These are phyloP conservation scores for Apophysomyces variabilis DNA, from an alignment of 371 early-diverging fungal genomes.

Conservation along the genomic window DNA sequence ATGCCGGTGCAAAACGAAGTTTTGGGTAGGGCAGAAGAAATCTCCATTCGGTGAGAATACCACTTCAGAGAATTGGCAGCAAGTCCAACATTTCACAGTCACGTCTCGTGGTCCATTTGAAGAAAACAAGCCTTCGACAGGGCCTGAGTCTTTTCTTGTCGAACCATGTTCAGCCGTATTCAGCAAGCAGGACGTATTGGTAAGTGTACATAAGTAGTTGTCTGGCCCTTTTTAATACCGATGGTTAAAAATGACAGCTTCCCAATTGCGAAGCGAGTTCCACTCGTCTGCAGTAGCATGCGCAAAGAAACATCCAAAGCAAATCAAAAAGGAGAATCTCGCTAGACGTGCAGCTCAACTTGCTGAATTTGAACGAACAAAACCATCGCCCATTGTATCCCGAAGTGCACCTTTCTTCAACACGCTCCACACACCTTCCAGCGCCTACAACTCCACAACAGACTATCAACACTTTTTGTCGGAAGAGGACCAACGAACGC, in stretches of 20 bases:
- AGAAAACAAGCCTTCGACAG: conserved; percentile 13
- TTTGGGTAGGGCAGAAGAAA: no score
- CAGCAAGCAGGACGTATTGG: conserved; percentile 22
- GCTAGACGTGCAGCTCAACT: conserved; percentile 45
- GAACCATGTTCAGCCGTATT: conserved; percentile 29
- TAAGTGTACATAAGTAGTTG: neutral
- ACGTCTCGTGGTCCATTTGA: neutral
- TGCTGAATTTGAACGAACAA: conserved; percentile 49
- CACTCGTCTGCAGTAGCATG: conserved; percentile 41
- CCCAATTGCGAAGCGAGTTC: conserved; percentile 32
- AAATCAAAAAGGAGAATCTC: conserved; percentile 56
- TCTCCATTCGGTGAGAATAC: no score
- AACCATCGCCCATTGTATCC: conserved; percentile 52
- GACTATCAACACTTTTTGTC: conserved; percentile 60
- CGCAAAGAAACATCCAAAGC: conserved; percentile 57
- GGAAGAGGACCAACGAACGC: conserved; percentile 50
- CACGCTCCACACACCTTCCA: conserved; percentile 48
- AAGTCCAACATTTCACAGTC: neutral
- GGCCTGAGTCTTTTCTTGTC: conserved; percentile 1
- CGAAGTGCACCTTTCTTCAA: conserved; percentile 44
- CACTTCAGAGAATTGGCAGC: no score
- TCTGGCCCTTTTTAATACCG: no score
- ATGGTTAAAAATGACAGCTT: neutral
- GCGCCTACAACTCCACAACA: conserved; percentile 31
- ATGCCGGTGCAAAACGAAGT: no score